These are phyloP conservation scores for Kitagawia praeruptora DNA, from an alignment of 129 eudicot species.

Conservation along the genomic window DNA sequence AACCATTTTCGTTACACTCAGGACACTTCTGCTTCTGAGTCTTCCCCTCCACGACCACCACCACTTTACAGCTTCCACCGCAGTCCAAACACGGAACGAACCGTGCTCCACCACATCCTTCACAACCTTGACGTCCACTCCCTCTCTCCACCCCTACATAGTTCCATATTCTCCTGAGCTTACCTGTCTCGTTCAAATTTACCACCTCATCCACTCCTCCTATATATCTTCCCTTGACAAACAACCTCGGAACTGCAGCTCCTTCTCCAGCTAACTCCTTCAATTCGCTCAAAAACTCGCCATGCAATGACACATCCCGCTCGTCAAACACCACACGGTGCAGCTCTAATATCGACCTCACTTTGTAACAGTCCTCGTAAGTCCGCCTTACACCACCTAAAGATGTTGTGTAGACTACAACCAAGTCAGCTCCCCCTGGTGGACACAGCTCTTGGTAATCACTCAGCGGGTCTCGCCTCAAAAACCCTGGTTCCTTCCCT, in stretches of 20 bases:
- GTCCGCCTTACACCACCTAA: slow-evolving; percentile 80
- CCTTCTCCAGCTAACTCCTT: slow-evolving; percentile 48
- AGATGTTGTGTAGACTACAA: slow-evolving; percentile 79
- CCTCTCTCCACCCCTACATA: slow-evolving; percentile 65
- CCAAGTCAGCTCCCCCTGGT: slow-evolving; percentile 66
- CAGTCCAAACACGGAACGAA: slow-evolving; percentile 85
- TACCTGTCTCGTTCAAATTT: slow-evolving; percentile 59
- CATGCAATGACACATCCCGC: slow-evolving; percentile 62
- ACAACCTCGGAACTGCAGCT: slow-evolving; percentile 58
- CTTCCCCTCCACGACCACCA: slow-evolving; percentile 28
- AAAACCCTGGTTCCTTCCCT: slow-evolving; percentile 42
- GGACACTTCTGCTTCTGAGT: slow-evolving; percentile 51
- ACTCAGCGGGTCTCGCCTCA: slow-evolving; percentile 54
- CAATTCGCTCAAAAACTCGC: slow-evolving; percentile 49
- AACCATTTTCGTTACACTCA: slow-evolving; percentile 72
- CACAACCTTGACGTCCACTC: slow-evolving; percentile 63
- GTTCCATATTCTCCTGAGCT: slow-evolving; percentile 58
- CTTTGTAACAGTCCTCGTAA: slow-evolving; percentile 62
- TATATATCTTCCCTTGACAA: slow-evolving; percentile 68
- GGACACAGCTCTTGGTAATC: slow-evolving; percentile 83
- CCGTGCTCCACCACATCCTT: slow-evolving; percentile 81
- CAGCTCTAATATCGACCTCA: slow-evolving; percentile 53
- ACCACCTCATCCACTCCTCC: slow-evolving; percentile 87
- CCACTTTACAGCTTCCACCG: slow-evolving; percentile 74
- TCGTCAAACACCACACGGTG: slow-evolving; percentile 70